Evolutionary conservation across 2,329 filamentous ascomycete species (phyloP).

Genomic region (Penicillium janthinellum): DNA sequence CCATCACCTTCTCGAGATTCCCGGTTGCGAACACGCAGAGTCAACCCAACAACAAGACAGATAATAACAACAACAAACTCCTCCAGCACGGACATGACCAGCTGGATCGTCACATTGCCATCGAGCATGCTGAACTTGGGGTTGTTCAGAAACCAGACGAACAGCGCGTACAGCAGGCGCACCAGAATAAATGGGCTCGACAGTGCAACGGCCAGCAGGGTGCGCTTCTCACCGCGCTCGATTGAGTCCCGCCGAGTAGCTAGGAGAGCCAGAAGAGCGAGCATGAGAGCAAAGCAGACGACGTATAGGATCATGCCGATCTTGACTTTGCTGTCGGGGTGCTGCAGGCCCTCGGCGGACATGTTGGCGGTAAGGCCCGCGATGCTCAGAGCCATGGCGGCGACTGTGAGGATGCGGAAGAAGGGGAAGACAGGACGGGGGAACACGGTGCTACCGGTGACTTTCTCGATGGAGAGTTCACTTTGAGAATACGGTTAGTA

Average conservation of each 20-base stretch:
- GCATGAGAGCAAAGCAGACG: slow-evolving; percentile 43
- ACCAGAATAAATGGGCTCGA: slow-evolving; percentile 55
- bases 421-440: slow-evolving; percentile 31
- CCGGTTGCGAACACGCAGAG: slow-evolving; percentile 13
- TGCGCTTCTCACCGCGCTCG: slow-evolving; percentile 49
- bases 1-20: neutral
- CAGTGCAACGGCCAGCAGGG: slow-evolving; percentile 47
- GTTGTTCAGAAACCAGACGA: slow-evolving; percentile 47
- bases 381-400: slow-evolving; percentile 44
- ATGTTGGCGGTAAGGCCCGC: slow-evolving; percentile 47
- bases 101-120: slow-evolving; percentile 44
- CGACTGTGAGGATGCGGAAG: slow-evolving; percentile 34
- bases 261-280: slow-evolving; percentile 37
- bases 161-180: slow-evolving; percentile 52
- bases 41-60: slow-evolving; percentile 39
- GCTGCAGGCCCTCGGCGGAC: slow-evolving; percentile 27
- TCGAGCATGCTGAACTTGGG: slow-evolving; percentile 47
- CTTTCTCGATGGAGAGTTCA: slow-evolving; percentile 28
- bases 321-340: slow-evolving; percentile 42
- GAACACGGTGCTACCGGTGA: slow-evolving; percentile 19
- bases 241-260: slow-evolving; percentile 35
- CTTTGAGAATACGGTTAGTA: slow-evolving; percentile 8
- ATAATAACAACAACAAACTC: slow-evolving; percentile 53
- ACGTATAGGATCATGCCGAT: slow-evolving; percentile 49
- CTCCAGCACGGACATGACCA: slow-evolving; percentile 54